Evolutionary conservation across 331 rosid genomes (phyloP).

Genomic region (Pyrus hybrid): DNA sequence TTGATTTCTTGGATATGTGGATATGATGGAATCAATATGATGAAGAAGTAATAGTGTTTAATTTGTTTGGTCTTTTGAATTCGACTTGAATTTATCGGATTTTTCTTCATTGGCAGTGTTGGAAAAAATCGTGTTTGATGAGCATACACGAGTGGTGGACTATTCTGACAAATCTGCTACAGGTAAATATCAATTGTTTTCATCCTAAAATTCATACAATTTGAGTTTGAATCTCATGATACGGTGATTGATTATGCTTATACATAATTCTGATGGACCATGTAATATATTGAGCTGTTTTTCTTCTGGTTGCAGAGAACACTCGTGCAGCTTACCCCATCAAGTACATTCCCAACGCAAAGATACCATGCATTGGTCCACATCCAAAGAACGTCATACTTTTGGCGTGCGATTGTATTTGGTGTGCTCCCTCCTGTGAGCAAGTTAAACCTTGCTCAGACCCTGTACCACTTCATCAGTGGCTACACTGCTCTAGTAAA

Average conservation of each 20-base stretch:
- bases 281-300: neutral
- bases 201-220: neutral
- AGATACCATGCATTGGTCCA: conserved; percentile 89
- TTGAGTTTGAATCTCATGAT: neutral
- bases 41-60: neutral
- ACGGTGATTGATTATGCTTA: neutral
- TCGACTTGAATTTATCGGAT: neutral
- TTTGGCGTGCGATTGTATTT: conserved; percentile 91
- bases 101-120: conserved; percentile 37
- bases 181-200: conserved; percentile 31
- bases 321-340: conserved; percentile 96
- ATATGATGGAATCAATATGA: neutral
- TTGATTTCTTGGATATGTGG: neutral
- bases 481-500: conserved; percentile 97
- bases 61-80: neutral
- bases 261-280: neutral
- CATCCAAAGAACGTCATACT: conserved; percentile 93
- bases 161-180: conserved; percentile 79
- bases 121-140: conserved; percentile 92
- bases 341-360: conserved; percentile 85
- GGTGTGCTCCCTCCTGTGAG: conserved; percentile 98
- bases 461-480: conserved; percentile 97
- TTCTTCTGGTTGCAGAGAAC: conserved; percentile 52
- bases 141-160: conserved; percentile 78
- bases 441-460: conserved; percentile 82